Base-by-base conservation (phyloP, 345 rosid genomes). In the Boechera retrofracta region DNA sequence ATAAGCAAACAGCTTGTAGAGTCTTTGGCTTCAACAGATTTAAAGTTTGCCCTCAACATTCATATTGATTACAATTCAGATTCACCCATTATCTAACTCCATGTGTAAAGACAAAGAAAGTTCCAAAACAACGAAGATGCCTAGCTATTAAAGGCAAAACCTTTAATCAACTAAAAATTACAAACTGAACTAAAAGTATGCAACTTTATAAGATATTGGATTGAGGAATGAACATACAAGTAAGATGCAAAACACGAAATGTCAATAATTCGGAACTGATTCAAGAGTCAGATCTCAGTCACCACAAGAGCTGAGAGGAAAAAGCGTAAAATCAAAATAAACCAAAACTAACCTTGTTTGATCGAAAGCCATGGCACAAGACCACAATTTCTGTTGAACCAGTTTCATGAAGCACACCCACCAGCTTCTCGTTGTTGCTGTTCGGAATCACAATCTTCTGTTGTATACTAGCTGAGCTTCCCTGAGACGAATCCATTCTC, bases 351-450 rank as follows among this genome's bases (percentile, higher is more conserved):
- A 88, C 96, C 97, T 88, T 92, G 42, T 63, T 74, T 60, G 94
- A 86, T 72, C 69, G 79, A 69, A 84, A 88, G 10, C 97, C 96
- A 64, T 92, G 97, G 86, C 96, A 92, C 35, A 90, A 52, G 71
- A 92, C 67, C 15, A 85, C 87, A 39, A 90, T 75, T 77, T 88
- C 84, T 69, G 42, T 64, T 3, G 96, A 90, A 60, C 86, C 87
- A 13, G 49, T 83, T 10, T 92, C 92, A 63, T 90, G 91, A 28
- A 92, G 75, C 45, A 86, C 60, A 4, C 97, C 92, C 36, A 87
- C 83, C 24, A 91, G 89, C 72, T 84, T 87, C 69, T 89, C 89
- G 1, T 86, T 90, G 55, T 82, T 75, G 26, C 81, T 73, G 83
- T 91, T 91, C 57, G 77, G 66, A 68, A 91, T 76, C 18, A 85